phyloP scores from a whole-genome alignment of 192 early-diverging fungal genomes.

The Rhizophagus prolifer region DNA sequence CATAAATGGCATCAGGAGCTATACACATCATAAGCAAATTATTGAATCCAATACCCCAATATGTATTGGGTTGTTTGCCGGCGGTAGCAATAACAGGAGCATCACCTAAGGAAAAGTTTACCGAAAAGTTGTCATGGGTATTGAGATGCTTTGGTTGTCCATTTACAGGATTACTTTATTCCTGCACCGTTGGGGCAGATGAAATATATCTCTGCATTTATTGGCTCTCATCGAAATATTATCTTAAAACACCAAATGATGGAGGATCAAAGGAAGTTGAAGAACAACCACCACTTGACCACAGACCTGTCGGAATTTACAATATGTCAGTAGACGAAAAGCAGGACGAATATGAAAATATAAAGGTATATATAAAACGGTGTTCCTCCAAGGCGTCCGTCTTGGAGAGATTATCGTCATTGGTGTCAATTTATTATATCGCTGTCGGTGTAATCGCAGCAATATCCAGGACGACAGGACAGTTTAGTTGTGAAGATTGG shows the following conservation, averaged over 20 bases:
- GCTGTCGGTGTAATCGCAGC: background rate
- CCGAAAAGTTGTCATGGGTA: background rate
- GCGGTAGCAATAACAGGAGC: constrained; percentile 1
- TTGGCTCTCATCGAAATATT: background rate
- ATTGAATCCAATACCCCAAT: constrained; percentile 1
- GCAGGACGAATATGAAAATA: too few relatives aligned
- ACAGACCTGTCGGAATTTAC: background rate
- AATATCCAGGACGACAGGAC: background rate
- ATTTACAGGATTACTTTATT: constrained; percentile 6
- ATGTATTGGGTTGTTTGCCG: constrained; percentile 7
- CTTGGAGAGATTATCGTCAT: background rate
- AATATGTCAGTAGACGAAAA: background rate
- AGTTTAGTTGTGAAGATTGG: background rate
- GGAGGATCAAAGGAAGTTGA: too few relatives aligned
- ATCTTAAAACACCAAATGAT: too few relatives aligned
- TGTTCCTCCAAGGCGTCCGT: constrained; percentile 2
- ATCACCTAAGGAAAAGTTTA: background rate
- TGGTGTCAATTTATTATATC: background rate
- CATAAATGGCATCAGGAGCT: too few relatives aligned
- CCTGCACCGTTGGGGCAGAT: background rate
- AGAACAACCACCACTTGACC: background rate
- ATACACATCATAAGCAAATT: background rate
- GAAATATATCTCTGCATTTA: background rate
- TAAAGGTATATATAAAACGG: too few relatives aligned
- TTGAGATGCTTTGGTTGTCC: background rate